These are phyloP conservation scores for Isabelozyma rhagii DNA, from an alignment of 805 yeast genomes.

Conservation along the genomic window DNA sequence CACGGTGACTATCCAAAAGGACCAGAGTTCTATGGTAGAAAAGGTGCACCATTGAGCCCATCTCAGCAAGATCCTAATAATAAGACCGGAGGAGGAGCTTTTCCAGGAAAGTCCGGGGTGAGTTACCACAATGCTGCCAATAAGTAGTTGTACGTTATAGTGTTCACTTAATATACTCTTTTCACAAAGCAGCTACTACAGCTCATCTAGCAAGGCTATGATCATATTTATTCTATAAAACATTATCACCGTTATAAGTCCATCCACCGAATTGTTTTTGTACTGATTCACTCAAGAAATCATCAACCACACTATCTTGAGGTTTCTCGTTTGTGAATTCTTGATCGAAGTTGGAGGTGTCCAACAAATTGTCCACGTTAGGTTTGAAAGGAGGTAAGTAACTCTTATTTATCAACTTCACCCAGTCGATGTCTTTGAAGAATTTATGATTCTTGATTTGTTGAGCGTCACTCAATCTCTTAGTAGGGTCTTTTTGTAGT, in stretches of 20 bases:
- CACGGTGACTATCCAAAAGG: slow-evolving; percentile 32
- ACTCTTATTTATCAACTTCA: slow-evolving; percentile 66
- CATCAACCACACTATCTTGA: slow-evolving; percentile 92
- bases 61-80: slow-evolving; percentile 15
- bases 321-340: slow-evolving; percentile 93
- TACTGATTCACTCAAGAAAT: slow-evolving; percentile 87
- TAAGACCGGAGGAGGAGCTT: slow-evolving; percentile 25
- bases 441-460: slow-evolving; percentile 92
- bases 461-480: slow-evolving; percentile 93
- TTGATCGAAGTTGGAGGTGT: slow-evolving; percentile 96
- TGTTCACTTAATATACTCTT: neutral
- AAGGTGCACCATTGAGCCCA: slow-evolving; percentile 33
- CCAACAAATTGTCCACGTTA: slow-evolving; percentile 83
- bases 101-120: slow-evolving; percentile 37
- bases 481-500: slow-evolving; percentile 91
- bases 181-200: too few relatives aligned
- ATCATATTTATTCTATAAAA: slow-evolving; percentile 3
- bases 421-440: slow-evolving; percentile 91
- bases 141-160: slow-evolving; percentile 5
- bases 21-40: slow-evolving; percentile 17
- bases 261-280: slow-evolving; percentile 98
- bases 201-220: neutral
- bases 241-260: slow-evolving; percentile 80
- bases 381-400: slow-evolving; percentile 98
- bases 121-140: slow-evolving; percentile 36